Percentiles rank a stretch among this genome's conserved stretches.
Evolutionary conservation across 2,329 filamentous ascomycete species (phyloP).

Genomic region (Cladosporium oxysporum): DNA sequence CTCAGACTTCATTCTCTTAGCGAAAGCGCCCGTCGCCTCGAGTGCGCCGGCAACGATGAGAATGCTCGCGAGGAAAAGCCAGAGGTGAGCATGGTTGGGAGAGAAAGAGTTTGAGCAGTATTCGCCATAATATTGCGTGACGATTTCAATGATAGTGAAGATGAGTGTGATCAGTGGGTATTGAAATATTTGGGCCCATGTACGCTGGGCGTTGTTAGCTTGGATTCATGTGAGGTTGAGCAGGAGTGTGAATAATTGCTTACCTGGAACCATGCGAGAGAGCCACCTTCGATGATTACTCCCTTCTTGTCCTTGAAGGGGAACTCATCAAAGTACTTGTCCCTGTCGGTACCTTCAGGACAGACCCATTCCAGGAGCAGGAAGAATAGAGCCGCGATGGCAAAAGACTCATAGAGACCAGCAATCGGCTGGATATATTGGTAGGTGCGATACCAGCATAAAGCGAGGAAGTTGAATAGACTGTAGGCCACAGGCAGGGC

Average conservation of each 20-base stretch:
- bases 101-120: constrained; percentile 28
- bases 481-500: constrained; percentile 23
- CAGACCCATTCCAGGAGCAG: constrained; percentile 26
- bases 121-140: constrained; percentile 26
- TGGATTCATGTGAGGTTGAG: background rate
- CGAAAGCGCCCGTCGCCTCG: constrained; percentile 22
- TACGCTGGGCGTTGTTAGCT: constrained; percentile 15
- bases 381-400: constrained; percentile 27
- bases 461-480: constrained; percentile 25
- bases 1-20: constrained; percentile 21
- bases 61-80: constrained; percentile 22
- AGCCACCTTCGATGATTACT: constrained; percentile 22
- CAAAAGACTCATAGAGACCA: constrained; percentile 25
- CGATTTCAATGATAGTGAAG: constrained; percentile 25
- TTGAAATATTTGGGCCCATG: constrained; percentile 23
- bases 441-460: constrained; percentile 24
- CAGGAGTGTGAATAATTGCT: background rate
- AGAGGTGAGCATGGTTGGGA: constrained; percentile 26
- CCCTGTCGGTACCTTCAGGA: constrained; percentile 24
- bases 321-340: constrained; percentile 25
- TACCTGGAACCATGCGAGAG: constrained; percentile 25
- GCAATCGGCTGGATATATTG: constrained; percentile 25
- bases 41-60: constrained; percentile 25
- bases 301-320: constrained; percentile 24
- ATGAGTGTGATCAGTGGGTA: constrained; percentile 25